phyloP scores from a whole-genome alignment of 2,329 filamentous ascomycete genomes.

The Myotisia sp. region DNA sequence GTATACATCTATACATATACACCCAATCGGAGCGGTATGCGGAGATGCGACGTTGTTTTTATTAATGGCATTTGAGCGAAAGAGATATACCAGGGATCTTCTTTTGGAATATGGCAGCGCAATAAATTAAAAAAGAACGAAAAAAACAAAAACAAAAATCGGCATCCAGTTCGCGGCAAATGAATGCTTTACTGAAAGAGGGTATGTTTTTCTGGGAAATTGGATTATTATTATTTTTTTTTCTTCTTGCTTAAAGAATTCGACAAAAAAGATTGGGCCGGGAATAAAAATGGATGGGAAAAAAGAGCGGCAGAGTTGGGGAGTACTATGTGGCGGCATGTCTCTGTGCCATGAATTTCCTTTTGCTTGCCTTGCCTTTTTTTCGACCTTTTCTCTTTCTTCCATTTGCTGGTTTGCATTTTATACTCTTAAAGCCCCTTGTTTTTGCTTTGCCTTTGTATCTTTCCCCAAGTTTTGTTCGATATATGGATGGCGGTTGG shows the following conservation, averaged over 20 bases:
- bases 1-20: too few relatives aligned
- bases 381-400: neutral
- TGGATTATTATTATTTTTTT: slow-evolving; percentile 3
- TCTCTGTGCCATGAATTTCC: slow-evolving; percentile 5
- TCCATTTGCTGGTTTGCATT: slow-evolving; percentile 16
- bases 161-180: slow-evolving; percentile 9
- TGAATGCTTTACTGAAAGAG: neutral
- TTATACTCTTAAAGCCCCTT: slow-evolving; percentile 16
- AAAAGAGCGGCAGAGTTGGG: slow-evolving; percentile 10
- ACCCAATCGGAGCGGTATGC: slow-evolving; percentile 4
- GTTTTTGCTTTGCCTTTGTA: slow-evolving; percentile 9
- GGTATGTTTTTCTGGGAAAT: neutral
- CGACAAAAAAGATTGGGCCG: slow-evolving; percentile 8
- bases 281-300: slow-evolving; percentile 7
- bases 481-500: too few relatives aligned
- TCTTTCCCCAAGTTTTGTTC: too few relatives aligned
- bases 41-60: slow-evolving; percentile 2
- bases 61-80: slow-evolving; percentile 4
- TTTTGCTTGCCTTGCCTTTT: slow-evolving; percentile 19
- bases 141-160: slow-evolving; percentile 7
- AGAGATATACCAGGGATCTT: slow-evolving; percentile 4
- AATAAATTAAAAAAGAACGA: slow-evolving; percentile 4
- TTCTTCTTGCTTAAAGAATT: slow-evolving; percentile 6
- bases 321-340: slow-evolving; percentile 9
- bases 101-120: slow-evolving; percentile 6